Evolutionary conservation across 2,329 filamentous ascomycete genomes (phyloP).

Genomic region (Didymella sp.): DNA sequence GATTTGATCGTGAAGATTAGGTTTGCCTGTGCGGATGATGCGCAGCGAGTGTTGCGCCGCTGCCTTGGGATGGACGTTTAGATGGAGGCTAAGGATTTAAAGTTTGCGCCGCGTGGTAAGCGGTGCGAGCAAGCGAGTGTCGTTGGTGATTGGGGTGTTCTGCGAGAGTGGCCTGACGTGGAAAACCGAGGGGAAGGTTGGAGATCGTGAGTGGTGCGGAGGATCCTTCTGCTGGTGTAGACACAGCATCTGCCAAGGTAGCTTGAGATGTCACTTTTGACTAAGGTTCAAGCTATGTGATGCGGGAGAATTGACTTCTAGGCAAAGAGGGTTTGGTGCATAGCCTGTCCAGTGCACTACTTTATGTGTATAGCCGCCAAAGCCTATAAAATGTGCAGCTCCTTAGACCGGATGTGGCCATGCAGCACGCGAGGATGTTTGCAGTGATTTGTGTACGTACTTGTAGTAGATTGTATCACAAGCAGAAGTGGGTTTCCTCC

Average conservation of each 20-base stretch:
- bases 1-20: slow-evolving; percentile 16
- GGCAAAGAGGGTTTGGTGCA: background rate
- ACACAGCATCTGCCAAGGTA: background rate
- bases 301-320: background rate
- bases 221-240: slow-evolving; percentile 3
- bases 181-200: background rate
- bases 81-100: slow-evolving; percentile 8
- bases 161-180: background rate
- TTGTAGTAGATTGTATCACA: background rate
- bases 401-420: background rate
- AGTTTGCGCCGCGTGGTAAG: slow-evolving; percentile 12
- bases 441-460: background rate
- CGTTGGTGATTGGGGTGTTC: slow-evolving; percentile 1
- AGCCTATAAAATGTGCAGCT: background rate
- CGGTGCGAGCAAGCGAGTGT: background rate
- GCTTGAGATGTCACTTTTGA: background rate
- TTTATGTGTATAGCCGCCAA: background rate
- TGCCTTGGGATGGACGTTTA: slow-evolving; percentile 1
- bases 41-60: slow-evolving; percentile 14
- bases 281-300: background rate
- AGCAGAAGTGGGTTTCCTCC: slow-evolving; percentile 8
- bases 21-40: slow-evolving; percentile 19
- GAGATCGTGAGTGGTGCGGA: slow-evolving; percentile 10
- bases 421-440: background rate
- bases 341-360: background rate